Evolutionary conservation across 2,329 filamentous ascomycete genomes (phyloP), one percentile per base, ranked within the genome.

Genomic region (Xylaria sp.): DNA sequence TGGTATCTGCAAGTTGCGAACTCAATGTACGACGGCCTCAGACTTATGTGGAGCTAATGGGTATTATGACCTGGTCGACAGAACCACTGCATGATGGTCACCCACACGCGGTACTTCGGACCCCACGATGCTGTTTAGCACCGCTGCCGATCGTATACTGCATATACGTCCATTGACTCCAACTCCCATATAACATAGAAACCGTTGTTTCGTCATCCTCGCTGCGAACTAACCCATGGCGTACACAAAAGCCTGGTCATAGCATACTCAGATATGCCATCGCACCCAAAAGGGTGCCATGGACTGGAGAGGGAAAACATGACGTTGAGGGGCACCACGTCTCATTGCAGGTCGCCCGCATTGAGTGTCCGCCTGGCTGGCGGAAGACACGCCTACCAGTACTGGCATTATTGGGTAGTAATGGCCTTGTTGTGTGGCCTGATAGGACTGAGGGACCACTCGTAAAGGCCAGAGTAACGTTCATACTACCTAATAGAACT

Each of bases 11-110:
- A 69, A 70, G 69, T 67, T 63, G 66, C 62, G 65, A 67, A 65
- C 68, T 59, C 57, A 52, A 60, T 59, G 58, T 59, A 55, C 58
- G 60, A 71, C 68, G 67, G 68, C 66, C 67, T 70, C 65, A 71
- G 69, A 69, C 70, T 67, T 71, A 69, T 72, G 70, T 72, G 70
- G 70, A 73, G 67, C 70, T 69, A 55, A 64, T 62, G 62, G 55
- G 55, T 60, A 64, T 64, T 62, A 66, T 70, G 67, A 67, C 70
- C 69, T 66, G 69, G 70, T 70, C 67, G 58, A 69, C 68, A 68
- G 63, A 70, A 71, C 65, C 68, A 70, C 67, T 70, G 68, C 67
- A 70, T 65, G 58, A 60, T 64, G 52, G 60, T 60, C 67, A 63
- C 58, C 57, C 62, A 65, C 67, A 67, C 68, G 46, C 58, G 61